Base-by-base conservation (phyloP, 2,329 filamentous ascomycete species). In the Diaporthe sp. region DNA sequence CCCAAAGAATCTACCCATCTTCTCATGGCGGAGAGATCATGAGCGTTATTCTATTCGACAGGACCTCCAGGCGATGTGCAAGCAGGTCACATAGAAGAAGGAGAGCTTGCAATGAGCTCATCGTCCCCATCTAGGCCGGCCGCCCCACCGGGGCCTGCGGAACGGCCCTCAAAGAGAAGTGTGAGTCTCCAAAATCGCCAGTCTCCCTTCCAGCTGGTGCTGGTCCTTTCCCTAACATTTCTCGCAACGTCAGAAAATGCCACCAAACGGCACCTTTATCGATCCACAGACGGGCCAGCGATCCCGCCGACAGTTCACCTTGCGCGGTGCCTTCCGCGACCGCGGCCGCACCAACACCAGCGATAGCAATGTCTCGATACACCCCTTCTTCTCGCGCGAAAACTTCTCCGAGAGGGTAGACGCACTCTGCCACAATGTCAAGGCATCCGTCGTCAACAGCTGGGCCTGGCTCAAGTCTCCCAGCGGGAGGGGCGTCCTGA, bases 241-340 rank as follows among this genome's bases (percentile, higher is more conserved):
- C 17, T 15, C 5, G 22, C 61, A 9, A 68, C 78, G 78, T 81
- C 81, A 93, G 91, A 92, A 95, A 89, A 88, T 97, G 77, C 93
- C 94, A 79, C 93, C 94, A 79, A 94, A 96, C 82, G 94, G 94
- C 78, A 97, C 95, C 60, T 95, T 97, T 83, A 94, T 98, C 79
- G 90, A 98, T 73, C 95, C 96, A 10, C 88, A 90, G 76, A 98
- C 95, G 3, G 96, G 96, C 80, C 94, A 98, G 84, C 94, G 95
- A 78, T 90, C 95, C 62, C 93, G 92, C 81, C 94, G 94, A 77
- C 90, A 93, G 77, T 95, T 98, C 79, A 96, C 93, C 31, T 88
- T 98, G 39, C 93, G 93, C 80, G 87, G 86, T 81, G 80, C 89
- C 72, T 84, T 88, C 74, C 79, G 81, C 75, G 75, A 81, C 57